phyloP scores from a whole-genome alignment of 768 basidiomycete species.

The Hericium coralloides region DNA sequence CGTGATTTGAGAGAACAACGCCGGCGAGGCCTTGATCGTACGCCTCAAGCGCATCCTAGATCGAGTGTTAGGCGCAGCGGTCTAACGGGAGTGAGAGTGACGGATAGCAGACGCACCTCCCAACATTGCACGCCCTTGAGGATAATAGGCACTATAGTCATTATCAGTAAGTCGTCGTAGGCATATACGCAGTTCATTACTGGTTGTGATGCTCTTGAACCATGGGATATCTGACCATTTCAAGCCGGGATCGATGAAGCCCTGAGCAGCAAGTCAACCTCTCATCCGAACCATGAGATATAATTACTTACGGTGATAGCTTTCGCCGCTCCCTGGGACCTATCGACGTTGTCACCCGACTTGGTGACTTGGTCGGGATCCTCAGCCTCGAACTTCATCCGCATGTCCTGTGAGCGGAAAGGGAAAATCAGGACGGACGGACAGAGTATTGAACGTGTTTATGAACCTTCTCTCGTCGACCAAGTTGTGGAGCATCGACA shows the following conservation, averaged over 20 bases:
- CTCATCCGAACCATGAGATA: background rate
- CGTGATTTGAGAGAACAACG: conserved; percentile 83
- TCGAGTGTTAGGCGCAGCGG: background rate
- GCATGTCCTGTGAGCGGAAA: conserved; percentile 16
- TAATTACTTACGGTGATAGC: conserved; percentile 1
- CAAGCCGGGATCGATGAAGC: conserved; percentile 89
- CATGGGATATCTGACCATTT: conserved; percentile 76
- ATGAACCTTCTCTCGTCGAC: conserved; percentile 65
- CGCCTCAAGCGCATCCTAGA: conserved; percentile 72
- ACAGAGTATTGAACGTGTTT: no score
- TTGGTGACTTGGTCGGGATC: background rate
- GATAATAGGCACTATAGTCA: conserved; percentile 70
- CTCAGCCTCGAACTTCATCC: background rate
- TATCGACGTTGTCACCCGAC: background rate
- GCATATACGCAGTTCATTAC: conserved; percentile 15
- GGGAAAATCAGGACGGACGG: no score
- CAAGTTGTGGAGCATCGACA: conserved; percentile 93
- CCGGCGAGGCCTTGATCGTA: conserved; percentile 69
- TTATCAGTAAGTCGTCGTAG: background rate
- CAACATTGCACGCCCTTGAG: conserved; percentile 68
- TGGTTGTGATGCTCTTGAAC: conserved; percentile 48
- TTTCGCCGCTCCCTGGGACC: conserved; percentile 1
- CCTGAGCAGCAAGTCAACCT: conserved; percentile 29
- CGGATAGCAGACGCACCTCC: background rate
- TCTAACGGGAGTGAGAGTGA: background rate